These are phyloP conservation scores for Knufia fluminis DNA, from an alignment of 2,329 filamentous ascomycete species.

Conservation along the genomic window DNA sequence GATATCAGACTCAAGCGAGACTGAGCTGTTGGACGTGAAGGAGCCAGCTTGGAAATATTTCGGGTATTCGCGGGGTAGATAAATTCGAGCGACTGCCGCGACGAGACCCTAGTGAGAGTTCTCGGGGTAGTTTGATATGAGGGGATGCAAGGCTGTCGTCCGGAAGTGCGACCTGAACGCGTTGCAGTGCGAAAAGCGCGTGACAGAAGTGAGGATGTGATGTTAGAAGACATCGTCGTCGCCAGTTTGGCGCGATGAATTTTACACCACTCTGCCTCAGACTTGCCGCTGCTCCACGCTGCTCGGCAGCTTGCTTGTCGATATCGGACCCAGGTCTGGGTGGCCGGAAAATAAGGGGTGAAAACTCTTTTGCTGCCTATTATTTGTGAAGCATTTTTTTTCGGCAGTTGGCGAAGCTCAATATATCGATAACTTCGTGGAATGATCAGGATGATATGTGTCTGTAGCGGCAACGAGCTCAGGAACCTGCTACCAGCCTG, in stretches of 20 bases:
- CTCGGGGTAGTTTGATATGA: background rate
- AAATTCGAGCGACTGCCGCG: background rate
- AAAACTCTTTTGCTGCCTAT: background rate
- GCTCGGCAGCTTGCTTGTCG: background rate
- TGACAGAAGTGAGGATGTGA: background rate
- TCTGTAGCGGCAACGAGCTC: too few relatives aligned
- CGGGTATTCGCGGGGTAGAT: constrained; percentile 6
- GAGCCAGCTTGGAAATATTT: constrained; percentile 36
- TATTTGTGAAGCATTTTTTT: background rate
- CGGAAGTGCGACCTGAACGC: constrained; percentile 1
- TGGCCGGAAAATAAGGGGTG: background rate
- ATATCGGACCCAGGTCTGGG: background rate
- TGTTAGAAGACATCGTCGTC: background rate
- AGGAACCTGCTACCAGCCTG: too few relatives aligned
- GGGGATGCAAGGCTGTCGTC: constrained; percentile 7
- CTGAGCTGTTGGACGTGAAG: constrained; percentile 34
- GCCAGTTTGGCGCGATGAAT: background rate
- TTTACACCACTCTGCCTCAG: background rate
- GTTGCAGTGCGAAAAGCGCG: constrained; percentile 5
- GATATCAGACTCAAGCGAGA: constrained; percentile 51
- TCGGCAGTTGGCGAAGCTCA: background rate
- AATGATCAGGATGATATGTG: too few relatives aligned
- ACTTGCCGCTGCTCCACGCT: background rate
- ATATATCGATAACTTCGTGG: too few relatives aligned
- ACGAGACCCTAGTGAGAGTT: background rate